phyloP scores from a whole-genome alignment of 192 early-diverging fungal genomes.

The Linnemannia hyalina region DNA sequence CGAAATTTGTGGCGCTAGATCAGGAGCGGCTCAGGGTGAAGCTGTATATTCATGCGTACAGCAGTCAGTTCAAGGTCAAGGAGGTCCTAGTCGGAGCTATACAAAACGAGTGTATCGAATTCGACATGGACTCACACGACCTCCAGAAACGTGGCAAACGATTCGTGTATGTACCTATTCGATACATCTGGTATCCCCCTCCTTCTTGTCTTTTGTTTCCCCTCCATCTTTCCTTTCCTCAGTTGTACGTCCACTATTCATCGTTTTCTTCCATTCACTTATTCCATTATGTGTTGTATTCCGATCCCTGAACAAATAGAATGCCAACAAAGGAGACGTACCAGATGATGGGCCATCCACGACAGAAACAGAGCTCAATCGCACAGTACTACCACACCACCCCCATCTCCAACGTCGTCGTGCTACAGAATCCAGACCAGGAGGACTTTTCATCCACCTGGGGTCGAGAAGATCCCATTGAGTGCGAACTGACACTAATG shows the following conservation, averaged over 20 bases:
- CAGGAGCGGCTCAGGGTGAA: background rate
- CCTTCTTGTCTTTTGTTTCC: background rate
- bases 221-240: background rate
- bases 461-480: constrained; percentile 25
- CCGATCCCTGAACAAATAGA: background rate
- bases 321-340: background rate
- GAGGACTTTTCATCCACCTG: constrained; percentile 6
- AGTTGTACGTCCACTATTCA: background rate
- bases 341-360: background rate
- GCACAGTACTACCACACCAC: background rate
- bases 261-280: background rate
- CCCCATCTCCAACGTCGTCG: background rate
- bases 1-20: constrained; percentile 7
- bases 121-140: background rate
- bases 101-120: constrained; percentile 7
- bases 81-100: constrained; percentile 8
- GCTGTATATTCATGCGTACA: constrained; percentile 19
- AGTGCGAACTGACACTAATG: background rate
- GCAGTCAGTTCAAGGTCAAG: constrained; percentile 2
- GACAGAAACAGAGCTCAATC: background rate
- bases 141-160: constrained; percentile 8
- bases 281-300: background rate
- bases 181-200: background rate
- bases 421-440: constrained; percentile 12
- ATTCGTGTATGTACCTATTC: constrained; percentile 16